Conservation (phyloP, 2,329 filamentous ascomycete species). For the Hypoxylon sp. region DNA sequence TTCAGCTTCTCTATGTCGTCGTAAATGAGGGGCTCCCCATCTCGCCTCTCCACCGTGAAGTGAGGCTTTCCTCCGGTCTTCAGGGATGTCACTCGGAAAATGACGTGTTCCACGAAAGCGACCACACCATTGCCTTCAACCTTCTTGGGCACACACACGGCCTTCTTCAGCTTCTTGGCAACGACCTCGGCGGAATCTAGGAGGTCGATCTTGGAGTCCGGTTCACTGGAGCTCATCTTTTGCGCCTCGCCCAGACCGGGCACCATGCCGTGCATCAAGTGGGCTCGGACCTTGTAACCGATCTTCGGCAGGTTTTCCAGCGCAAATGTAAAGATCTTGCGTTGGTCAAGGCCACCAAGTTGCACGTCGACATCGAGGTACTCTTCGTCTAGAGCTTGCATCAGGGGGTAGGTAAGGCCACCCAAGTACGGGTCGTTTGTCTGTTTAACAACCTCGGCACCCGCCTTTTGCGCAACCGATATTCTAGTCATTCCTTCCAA, state of each 20-base stretch:
- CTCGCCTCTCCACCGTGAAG: slow-evolving; percentile 77
- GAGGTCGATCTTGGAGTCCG: slow-evolving; percentile 83
- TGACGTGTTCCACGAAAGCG: slow-evolving; percentile 87
- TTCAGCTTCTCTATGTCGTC: slow-evolving; percentile 80
- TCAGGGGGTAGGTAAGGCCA: slow-evolving; percentile 84
- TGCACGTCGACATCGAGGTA: slow-evolving; percentile 90
- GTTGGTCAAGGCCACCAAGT: slow-evolving; percentile 88
- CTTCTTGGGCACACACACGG: slow-evolving; percentile 80
- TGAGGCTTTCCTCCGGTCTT: slow-evolving; percentile 65
- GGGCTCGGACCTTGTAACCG: slow-evolving; percentile 79
- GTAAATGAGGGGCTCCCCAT: slow-evolving; percentile 86
- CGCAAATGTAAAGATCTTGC: slow-evolving; percentile 90
- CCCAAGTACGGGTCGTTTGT: slow-evolving; percentile 80
- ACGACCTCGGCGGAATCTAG: slow-evolving; percentile 83
- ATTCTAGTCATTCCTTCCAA: slow-evolving; percentile 78
- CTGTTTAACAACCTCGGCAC: slow-evolving; percentile 96
- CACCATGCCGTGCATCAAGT: slow-evolving; percentile 89
- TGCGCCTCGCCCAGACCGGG: slow-evolving; percentile 80
- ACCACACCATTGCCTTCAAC: slow-evolving; percentile 90
- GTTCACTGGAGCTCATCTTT: slow-evolving; percentile 87
- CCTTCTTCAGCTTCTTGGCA: slow-evolving; percentile 87
- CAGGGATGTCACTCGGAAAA: slow-evolving; percentile 82
- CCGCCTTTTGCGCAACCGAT: slow-evolving; percentile 81
- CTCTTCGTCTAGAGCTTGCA: slow-evolving; percentile 93
- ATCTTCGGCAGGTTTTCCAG: slow-evolving; percentile 88